phyloP scores from a whole-genome alignment of 192 early-diverging fungal species.

The Thamnidium elegans region DNA sequence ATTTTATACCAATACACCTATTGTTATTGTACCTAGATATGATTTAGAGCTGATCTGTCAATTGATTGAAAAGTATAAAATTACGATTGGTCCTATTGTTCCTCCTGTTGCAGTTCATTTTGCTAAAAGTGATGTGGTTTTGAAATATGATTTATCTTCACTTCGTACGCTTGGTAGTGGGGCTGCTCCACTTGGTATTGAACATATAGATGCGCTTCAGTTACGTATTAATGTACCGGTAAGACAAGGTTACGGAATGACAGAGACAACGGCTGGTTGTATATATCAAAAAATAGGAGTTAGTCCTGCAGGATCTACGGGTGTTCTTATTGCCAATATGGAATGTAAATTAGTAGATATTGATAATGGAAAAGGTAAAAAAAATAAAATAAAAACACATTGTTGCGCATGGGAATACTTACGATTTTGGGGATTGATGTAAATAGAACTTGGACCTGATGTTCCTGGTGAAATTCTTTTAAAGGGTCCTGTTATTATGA shows the following conservation, averaged over 20 bases:
- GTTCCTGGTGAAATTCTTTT: constrained; percentile 47
- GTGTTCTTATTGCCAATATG: constrained; percentile 40
- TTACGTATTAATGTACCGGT: constrained; percentile 42
- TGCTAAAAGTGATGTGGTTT: constrained; percentile 70
- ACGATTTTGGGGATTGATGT: constrained; percentile 40
- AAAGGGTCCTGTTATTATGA: constrained; percentile 47
- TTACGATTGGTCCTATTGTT: constrained; percentile 62
- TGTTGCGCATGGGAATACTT: constrained; percentile 43
- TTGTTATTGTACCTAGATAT: constrained; percentile 80
- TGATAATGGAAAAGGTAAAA: constrained; percentile 42
- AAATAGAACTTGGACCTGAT: constrained; percentile 41
- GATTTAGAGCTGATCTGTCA: constrained; percentile 60
- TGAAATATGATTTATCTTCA: constrained; percentile 71
- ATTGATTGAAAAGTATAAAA: constrained; percentile 67
- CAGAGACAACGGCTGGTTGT: constrained; percentile 46
- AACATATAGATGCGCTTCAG: constrained; percentile 56
- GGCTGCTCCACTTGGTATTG: constrained; percentile 76
- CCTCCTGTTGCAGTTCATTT: constrained; percentile 67
- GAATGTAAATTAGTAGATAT: constrained; percentile 44
- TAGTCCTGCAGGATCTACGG: constrained; percentile 33
- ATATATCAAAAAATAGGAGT: constrained; percentile 14
- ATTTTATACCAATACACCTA: constrained; percentile 42
- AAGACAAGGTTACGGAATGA: constrained; percentile 61
- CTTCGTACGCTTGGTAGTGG: constrained; percentile 64
- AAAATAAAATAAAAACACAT: no score